A percentile compares a stretch with the other conserved stretches of the same genome.
phyloP scores from a whole-genome alignment of 345 rosid genomes.

The Salix udensis region DNA sequence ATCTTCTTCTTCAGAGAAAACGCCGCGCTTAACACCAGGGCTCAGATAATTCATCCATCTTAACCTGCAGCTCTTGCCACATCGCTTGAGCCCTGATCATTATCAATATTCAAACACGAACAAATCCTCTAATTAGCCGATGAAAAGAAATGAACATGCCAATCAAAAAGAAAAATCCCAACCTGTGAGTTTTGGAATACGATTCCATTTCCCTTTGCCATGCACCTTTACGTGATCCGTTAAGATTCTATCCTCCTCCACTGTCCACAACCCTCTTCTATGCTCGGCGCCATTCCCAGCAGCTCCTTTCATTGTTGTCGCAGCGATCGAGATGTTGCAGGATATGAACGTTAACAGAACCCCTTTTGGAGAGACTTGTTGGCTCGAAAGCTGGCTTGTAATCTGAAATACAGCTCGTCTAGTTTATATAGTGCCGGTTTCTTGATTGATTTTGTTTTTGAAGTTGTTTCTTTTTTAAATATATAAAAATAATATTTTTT shows the following conservation, averaged over 20 bases:
- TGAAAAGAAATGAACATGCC: neutral
- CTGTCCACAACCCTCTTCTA: conserved; percentile 8
- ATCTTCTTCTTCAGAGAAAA: conserved; percentile 40
- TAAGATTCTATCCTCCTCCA: conserved; percentile 30
- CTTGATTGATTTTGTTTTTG: no score
- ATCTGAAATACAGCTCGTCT: neutral
- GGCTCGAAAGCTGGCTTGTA: neutral
- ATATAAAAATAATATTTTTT: no score
- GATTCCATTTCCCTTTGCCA: conserved; percentile 70
- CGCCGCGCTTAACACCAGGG: conserved; percentile 35
- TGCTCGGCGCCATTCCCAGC: neutral
- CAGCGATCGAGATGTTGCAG: neutral
- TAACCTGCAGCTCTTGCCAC: conserved; percentile 44
- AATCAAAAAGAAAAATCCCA: neutral
- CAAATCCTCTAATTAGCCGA: neutral
- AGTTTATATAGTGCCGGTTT: no score
- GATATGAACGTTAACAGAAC: neutral
- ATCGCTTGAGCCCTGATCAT: conserved; percentile 31
- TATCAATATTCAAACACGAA: neutral
- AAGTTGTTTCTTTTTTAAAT: no score
- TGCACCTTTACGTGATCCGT: conserved; percentile 46
- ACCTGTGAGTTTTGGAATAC: conserved; percentile 50
- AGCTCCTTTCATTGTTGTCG: neutral
- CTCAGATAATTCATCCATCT: conserved; percentile 44
- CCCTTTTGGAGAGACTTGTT: neutral